Base-by-base conservation (phyloP, 2,329 filamentous ascomycete species). In the Nemania sp. region DNA sequence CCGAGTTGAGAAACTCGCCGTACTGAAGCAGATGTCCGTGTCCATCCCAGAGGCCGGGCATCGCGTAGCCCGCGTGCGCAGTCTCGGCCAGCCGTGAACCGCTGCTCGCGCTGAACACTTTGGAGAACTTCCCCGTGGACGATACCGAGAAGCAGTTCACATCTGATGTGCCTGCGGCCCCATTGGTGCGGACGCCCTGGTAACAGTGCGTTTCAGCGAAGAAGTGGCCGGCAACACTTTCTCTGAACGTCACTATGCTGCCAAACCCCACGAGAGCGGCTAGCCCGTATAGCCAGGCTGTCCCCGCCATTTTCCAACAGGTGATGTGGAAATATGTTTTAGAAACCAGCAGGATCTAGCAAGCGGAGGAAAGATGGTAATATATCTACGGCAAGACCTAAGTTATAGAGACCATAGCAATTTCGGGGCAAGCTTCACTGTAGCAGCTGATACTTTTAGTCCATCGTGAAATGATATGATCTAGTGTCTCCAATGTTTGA, bases 31-130 rank as follows among this genome's bases (percentile, higher is more conserved):
- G 71, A 65, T 89, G 86, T 0, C 84, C 86, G 66, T 89, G 86
- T 0, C 84, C 86, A 60, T 90, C 86, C 81, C 86, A 89, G 1
- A 90, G 73, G 0, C 86, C 86, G 0, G 86, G 86, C 22, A 88
- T 80, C 1, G 80, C 84, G 60, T 82, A 77, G 0, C 83, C 84
- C 5, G 69, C 59, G 11, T 73, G 62, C 19, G 69, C 70, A 14
- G 66, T 66, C 15, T 67, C 64, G 12, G 66, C 61, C 19, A 67
- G 50, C 6, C 60, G 62, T 0, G 66, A 68, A 7, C 64, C 65
- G 14, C 65, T 62, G 3, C 59, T 61, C 3, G 70, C 70, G n/a
- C 69, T 54, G 37, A 79, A 77, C 0, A 86, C 76, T 5, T 73
- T 69, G 0, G 71, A 71, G 60, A 86, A 84, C 11, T 72, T 68